Evolutionary conservation across 148 eudicot species (phyloP).

Genomic region (Rhododendron mucronatum): DNA sequence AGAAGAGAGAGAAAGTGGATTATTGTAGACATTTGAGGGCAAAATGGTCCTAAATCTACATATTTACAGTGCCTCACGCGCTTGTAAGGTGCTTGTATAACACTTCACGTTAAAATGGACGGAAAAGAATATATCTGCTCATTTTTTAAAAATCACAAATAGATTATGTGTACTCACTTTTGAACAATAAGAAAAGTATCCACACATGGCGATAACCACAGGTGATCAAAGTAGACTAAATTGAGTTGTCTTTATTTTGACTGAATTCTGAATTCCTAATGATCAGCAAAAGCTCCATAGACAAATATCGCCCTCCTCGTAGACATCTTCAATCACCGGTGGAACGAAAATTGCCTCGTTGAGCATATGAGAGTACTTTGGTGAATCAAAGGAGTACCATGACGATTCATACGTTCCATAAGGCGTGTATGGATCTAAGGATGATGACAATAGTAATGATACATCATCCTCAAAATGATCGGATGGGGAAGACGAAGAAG

Average conservation of each 20-base stretch:
- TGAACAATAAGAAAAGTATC: no score
- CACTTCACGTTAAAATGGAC: no score
- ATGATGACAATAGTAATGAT: slow-evolving; percentile 9
- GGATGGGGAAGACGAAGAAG: slow-evolving; percentile 10
- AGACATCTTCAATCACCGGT: slow-evolving; percentile 33
- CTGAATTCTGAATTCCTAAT: background rate
- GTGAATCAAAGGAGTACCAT: slow-evolving; percentile 49
- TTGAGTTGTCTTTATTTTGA: background rate
- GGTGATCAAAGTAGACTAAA: background rate
- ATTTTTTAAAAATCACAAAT: no score
- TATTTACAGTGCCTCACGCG: no score
- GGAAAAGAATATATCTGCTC: no score
- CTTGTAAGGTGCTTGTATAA: no score
- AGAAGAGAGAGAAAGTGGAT: no score
- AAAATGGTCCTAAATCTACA: no score
- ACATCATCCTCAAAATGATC: slow-evolving; percentile 29
- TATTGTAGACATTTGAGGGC: no score
- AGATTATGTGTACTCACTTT: no score
- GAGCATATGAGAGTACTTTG: slow-evolving; percentile 48
- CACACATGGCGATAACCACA: no score
- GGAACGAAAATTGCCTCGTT: slow-evolving; percentile 51
- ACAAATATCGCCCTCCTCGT: slow-evolving; percentile 64
- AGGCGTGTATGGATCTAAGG: background rate
- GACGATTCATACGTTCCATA: background rate
- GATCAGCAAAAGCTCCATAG: slow-evolving; percentile 68